Evolutionary conservation across 345 rosid species (phyloP).

Genomic region (Syzygium grande): DNA sequence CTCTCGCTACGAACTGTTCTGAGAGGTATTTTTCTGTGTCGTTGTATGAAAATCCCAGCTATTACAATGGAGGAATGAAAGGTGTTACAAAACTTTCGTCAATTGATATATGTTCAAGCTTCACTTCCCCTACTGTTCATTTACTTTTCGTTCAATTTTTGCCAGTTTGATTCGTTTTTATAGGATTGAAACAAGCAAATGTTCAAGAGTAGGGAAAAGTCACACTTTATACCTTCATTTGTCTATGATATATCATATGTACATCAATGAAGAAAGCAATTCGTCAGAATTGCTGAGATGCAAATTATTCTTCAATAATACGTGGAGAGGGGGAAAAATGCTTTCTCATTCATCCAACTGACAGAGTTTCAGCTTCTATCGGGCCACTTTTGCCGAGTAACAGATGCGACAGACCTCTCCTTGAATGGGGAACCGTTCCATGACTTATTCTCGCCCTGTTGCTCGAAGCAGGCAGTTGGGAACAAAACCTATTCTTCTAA

Average conservation of each 20-base stretch:
- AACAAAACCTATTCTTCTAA: slow-evolving; percentile 34
- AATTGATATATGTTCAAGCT: background rate
- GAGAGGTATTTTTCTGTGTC: background rate
- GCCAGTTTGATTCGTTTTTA: background rate
- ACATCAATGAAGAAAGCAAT: background rate
- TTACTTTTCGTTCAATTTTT: background rate
- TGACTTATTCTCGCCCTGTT: background rate
- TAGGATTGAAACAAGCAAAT: background rate
- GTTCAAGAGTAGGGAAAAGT: background rate
- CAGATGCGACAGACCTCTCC: background rate
- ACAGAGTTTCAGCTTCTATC: background rate
- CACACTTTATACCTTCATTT: background rate
- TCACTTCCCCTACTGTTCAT: background rate
- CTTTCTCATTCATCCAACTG: background rate
- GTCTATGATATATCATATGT: background rate
- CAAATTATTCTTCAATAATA: background rate
- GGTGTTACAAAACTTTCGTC: background rate
- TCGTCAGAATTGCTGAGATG: background rate
- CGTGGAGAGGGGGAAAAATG: background rate
- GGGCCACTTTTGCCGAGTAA: background rate
- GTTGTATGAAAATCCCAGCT: background rate
- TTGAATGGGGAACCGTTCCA: background rate
- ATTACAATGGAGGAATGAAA: background rate
- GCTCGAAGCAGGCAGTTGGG: background rate
- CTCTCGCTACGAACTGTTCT: background rate